Conservation (phyloP, 306 rosid genomes). For the Quercus aquifolioides region DNA sequence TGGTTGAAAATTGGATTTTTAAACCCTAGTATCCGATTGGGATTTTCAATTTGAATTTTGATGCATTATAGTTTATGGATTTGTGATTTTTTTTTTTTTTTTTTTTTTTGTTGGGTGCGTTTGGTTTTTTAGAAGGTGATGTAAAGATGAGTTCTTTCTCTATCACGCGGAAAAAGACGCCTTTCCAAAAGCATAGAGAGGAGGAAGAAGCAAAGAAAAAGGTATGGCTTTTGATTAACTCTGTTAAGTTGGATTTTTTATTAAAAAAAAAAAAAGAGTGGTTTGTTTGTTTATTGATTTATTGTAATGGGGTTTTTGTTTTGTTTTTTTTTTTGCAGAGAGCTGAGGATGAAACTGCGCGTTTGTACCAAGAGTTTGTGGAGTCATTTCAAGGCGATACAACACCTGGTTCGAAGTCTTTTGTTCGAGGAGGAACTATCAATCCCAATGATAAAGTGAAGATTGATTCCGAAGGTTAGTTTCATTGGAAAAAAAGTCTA, state of each 20-base stretch:
- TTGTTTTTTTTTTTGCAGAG: constrained; percentile 45
- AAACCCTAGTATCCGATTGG: background rate
- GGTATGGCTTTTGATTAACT: constrained; percentile 37
- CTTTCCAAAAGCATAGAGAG: constrained; percentile 96
- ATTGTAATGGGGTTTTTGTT: constrained; percentile 1
- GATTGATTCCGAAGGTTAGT: constrained; percentile 73
- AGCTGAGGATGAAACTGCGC: constrained; percentile 98
- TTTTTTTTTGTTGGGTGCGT: background rate
- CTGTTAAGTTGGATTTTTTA: background rate
- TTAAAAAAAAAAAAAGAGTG: background rate
- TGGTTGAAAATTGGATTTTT: too few species aligned
- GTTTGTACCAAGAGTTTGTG: constrained; percentile 87
- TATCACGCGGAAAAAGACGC: constrained; percentile 91
- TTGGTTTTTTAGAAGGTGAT: constrained; percentile 36
- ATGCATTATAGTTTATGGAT: background rate
- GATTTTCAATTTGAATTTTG: background rate
- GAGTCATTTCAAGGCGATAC: constrained; percentile 98
- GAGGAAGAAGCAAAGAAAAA: constrained; percentile 99
- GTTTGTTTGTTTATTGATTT: background rate
- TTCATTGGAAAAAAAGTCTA: constrained; percentile 18
- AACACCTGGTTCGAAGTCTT: constrained; percentile 85
- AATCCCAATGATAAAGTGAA: constrained; percentile 78
- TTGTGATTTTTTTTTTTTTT: background rate
- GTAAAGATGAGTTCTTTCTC: constrained; percentile 92
- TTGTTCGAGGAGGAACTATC: constrained; percentile 94